These are phyloP conservation scores for Pythium guiyangense DNA, from an alignment of 352 stramenopile species.

Conservation along the genomic window DNA sequence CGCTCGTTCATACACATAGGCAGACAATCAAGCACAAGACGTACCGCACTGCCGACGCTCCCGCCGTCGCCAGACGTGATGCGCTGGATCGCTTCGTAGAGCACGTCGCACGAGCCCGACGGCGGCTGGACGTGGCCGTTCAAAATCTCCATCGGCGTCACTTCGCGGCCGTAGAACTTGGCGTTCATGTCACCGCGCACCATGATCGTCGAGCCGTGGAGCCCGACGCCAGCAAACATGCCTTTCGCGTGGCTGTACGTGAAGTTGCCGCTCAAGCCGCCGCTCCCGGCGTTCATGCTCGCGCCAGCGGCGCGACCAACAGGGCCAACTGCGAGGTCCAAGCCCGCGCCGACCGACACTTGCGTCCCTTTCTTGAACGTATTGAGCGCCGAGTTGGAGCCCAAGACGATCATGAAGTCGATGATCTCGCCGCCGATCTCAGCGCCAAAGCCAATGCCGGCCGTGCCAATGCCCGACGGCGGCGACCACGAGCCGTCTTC, in stretches of 20 bases:
- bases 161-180: conserved; percentile 80
- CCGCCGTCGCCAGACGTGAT: conserved; percentile 19
- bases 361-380: conserved; percentile 85
- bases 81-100: conserved; percentile 67
- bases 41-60: conserved; percentile 2
- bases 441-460: conserved; percentile 74
- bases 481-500: conserved; percentile 81
- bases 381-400: conserved; percentile 60
- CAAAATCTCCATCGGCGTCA: conserved; percentile 78
- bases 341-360: conserved; percentile 66
- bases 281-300: conserved; percentile 74
- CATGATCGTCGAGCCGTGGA: conserved; percentile 83
- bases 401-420: conserved; percentile 88
- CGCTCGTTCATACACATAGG: not conserved
- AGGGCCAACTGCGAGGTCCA: conserved; percentile 75
- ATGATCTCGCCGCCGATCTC: conserved; percentile 85
- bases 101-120: conserved; percentile 49
- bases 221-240: conserved; percentile 66
- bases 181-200: conserved; percentile 81
- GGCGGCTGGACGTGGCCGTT: conserved; percentile 68
- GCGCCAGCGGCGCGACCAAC: conserved; percentile 63
- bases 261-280: conserved; percentile 79
- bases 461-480: conserved; percentile 78
- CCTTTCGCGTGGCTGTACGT: conserved; percentile 86
- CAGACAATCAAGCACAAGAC: not conserved